Evolutionary conservation across 1,139 yeast species (phyloP), one percentile per base, ranked within the genome.

Genomic region (Starmera stellimalicola): DNA sequence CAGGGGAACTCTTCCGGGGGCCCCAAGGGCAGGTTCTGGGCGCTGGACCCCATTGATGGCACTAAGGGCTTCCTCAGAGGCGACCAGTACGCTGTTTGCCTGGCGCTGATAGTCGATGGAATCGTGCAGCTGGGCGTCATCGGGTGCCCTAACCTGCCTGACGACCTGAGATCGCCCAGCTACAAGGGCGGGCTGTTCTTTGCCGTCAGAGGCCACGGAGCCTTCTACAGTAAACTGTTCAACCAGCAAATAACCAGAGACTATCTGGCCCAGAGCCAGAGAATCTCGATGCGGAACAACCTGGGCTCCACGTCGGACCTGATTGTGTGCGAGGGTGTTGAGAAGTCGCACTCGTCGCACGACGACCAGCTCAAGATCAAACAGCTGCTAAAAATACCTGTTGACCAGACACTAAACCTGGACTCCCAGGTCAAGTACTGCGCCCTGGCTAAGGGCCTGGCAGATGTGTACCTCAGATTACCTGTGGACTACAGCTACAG

Each of bases 361-460:
- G 85, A 77, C 16, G 76, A 82, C n/a, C 97, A 93, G 55, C 70
- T 77, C 2, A 58, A 65, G 34, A 87, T 91, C 49, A 94, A 94
- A 43, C 42, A 61, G 17, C 52, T 55, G 24, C 64, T 91, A 30
- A 79, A 79, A 1, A 83, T 84, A 25, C 50, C 57, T 2, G 73
- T 73, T 36, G 65, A 78, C 3, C 62, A 58, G 33, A 58, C 69
- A 1, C 53, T 77, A 37, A 81, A 85, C 50, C 66, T 93, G 62
- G 99, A 91, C 57, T 85, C 96, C 3, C 98, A 91, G 58, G 98
- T 87, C 17, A 91, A 91, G 55, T 91, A 91, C 62, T 88, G 97
- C 60, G 75, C 88, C 14, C 68, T 91, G 38, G 78, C 97, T 9
- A 70, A 81, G 45, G 98, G 98, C 28, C 80, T 82, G 41, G 97